Evolutionary conservation across 2,329 filamentous ascomycete species (phyloP), one percentile per base, ranked within the genome.

Genomic region (Sarocladium strictum): DNA sequence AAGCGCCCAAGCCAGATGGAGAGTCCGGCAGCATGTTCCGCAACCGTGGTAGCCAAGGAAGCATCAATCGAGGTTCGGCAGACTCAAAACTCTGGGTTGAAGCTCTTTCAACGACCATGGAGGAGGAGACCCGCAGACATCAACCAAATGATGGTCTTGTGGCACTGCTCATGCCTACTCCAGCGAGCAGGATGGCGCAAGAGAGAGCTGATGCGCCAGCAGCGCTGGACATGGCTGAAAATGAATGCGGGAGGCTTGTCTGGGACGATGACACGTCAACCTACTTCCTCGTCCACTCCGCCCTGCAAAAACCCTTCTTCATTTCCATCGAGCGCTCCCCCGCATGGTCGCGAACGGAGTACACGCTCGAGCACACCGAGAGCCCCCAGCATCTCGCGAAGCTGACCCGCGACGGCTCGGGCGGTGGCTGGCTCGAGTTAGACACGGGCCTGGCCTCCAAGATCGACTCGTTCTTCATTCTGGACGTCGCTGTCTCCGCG

Each of bases 171-270:
- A 88, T 89, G 69, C 87, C 88, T 1, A 71, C 74, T 1, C 81
- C 84, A 0, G 84, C 85, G 12, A 80, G 84, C 0, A 81, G 79
- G 43, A 77, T 84, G 66, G 85, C 83, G 1, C 72, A 84, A 1
- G 83, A 86, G 56, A 76, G 78, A 24, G 71, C 84, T 2, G 74
- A 79, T 41, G 83, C 87, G 63, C 74, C 78, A 2, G 73, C 78
- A 0, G 78, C 85, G 10, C 75, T 84, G 3, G 75, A 76, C 56
- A 80, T 84, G 32, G 86, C 86, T 0, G 83, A 87, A 64, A 77
- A 80, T 29, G 86, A 90, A 69, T 84, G 82, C 60, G 87, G 83
- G 23, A 78, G 84, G 2, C 78, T 92, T 2, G 81, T 88, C n/a
- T 90, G 85, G 80, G 83, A 86, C 62, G 78, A 80, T 27, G 83